Conservation (phyloP, 495 filamentous ascomycete species). For the Lophium mytilinum region DNA sequence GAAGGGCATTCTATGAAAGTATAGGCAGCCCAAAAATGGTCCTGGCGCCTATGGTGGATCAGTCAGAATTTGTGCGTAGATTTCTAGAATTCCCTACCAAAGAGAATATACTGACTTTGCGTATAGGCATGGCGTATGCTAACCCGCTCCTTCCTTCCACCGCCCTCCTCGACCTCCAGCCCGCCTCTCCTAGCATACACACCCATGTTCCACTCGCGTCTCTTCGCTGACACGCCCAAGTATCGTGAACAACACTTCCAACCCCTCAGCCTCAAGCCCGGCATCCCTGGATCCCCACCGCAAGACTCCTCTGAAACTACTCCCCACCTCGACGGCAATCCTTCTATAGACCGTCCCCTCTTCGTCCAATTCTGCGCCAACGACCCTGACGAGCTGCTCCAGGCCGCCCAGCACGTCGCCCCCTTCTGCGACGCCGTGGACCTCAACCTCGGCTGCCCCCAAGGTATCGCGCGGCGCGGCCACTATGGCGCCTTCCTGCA, state of each 20-base stretch:
- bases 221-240: constrained; percentile 66
- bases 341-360: constrained; percentile 70
- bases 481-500: constrained; percentile 93
- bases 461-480: constrained; percentile 84
- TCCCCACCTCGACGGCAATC: constrained; percentile 70
- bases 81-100: too few relatives aligned
- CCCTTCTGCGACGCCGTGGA: constrained; percentile 93
- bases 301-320: constrained; percentile 1
- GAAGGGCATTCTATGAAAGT: constrained; percentile 85
- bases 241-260: constrained; percentile 75
- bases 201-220: constrained; percentile 79
- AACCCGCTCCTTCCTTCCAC: constrained; percentile 76
- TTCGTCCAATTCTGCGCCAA: constrained; percentile 98
- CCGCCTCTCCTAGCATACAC: constrained; percentile 22
- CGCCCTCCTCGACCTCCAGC: constrained; percentile 42
- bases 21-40: constrained; percentile 85
- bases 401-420: constrained; percentile 64
- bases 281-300: constrained; percentile 26
- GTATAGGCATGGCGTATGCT: constrained; percentile 91
- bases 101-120: too few relatives aligned
- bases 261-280: constrained; percentile 47
- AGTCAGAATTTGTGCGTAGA: constrained; percentile 82
- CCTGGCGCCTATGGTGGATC: constrained; percentile 95
- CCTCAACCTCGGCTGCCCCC: constrained; percentile 94
- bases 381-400: constrained; percentile 64